These are phyloP conservation scores for Conoideocrella luteorostrata DNA, from an alignment of 2,329 filamentous ascomycete species.

Conservation along the genomic window DNA sequence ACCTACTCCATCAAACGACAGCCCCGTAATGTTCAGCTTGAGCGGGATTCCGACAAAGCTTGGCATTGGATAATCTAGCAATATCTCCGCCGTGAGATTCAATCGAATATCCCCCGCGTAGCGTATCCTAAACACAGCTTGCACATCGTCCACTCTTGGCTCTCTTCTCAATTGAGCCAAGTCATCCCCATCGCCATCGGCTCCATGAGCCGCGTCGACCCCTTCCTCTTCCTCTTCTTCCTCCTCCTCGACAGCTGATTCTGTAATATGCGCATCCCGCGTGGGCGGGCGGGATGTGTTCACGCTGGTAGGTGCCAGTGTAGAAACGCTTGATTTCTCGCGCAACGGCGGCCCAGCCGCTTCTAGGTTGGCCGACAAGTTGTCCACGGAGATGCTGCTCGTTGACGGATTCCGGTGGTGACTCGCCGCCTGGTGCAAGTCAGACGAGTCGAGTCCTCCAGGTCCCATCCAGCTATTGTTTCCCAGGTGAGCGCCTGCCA, in stretches of 20 bases:
- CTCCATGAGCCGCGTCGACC: conserved; percentile 30
- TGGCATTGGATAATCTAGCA: conserved; percentile 97
- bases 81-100: conserved; percentile 86
- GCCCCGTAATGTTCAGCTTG: conserved; percentile 87
- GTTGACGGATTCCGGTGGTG: conserved; percentile 40
- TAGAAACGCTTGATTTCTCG: conserved; percentile 58
- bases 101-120: conserved; percentile 85
- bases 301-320: conserved; percentile 49
- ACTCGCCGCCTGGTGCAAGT: conserved; percentile 19
- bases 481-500: conserved; percentile 56
- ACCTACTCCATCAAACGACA: conserved; percentile 92
- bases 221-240: conserved; percentile 22
- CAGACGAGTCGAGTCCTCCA: conserved; percentile 8
- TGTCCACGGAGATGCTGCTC: conserved; percentile 40
- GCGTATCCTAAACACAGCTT: conserved; percentile 84
- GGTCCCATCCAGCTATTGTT: conserved; percentile 30
- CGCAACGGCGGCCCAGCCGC: conserved; percentile 34
- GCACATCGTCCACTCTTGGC: conserved; percentile 76
- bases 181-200: conserved; percentile 12
- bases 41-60: conserved; percentile 95
- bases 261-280: conserved; percentile 37
- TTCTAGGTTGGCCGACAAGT: conserved; percentile 25
- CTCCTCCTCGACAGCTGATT: conserved; percentile 33
- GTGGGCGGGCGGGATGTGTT: conserved; percentile 52
- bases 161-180: conserved; percentile 48